A percentile compares a stretch with the other conserved stretches of the same genome.
Conservation (phyloP, 2,329 filamentous ascomycete genomes). For the Pyricularia sp. region DNA sequence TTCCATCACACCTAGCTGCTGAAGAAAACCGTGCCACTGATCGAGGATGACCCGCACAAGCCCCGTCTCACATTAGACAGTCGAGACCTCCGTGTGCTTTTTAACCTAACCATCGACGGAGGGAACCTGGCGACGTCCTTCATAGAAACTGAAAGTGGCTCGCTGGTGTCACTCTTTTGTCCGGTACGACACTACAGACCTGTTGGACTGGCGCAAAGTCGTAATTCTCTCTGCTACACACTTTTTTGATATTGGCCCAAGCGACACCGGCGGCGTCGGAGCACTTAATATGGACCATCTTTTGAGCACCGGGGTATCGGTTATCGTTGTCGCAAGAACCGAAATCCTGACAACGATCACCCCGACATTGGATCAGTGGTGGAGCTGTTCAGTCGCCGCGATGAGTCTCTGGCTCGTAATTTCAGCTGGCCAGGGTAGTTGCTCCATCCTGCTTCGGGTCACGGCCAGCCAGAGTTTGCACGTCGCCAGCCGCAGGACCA, state of each 20-base stretch:
- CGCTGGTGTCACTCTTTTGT: conserved; percentile 37
- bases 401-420: neutral
- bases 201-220: conserved; percentile 94
- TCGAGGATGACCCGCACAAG: conserved; percentile 77
- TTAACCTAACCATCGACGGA: conserved; percentile 84
- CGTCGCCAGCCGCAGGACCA: conserved; percentile 23
- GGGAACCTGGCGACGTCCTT: conserved; percentile 64
- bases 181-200: conserved; percentile 86
- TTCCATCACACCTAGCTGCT: conserved; percentile 92
- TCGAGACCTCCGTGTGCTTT: conserved; percentile 66
- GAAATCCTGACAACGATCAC: neutral
- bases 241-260: conserved; percentile 92
- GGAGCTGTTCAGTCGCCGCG: neutral
- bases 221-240: conserved; percentile 86
- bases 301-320: neutral
- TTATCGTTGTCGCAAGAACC: neutral
- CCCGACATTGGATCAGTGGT: neutral
- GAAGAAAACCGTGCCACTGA: conserved; percentile 66
- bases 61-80: conserved; percentile 56
- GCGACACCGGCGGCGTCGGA: conserved; percentile 90
- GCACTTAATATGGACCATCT: conserved; percentile 40
- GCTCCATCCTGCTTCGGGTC: neutral
- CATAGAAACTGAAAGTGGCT: conserved; percentile 30
- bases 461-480: neutral
- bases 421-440: neutral